Percentiles rank a stretch among this genome's conserved stretches.
These are phyloP conservation scores for Sclerotiophoma versabilis DNA, from an alignment of 2,329 filamentous ascomycete genomes.

Conservation along the genomic window DNA sequence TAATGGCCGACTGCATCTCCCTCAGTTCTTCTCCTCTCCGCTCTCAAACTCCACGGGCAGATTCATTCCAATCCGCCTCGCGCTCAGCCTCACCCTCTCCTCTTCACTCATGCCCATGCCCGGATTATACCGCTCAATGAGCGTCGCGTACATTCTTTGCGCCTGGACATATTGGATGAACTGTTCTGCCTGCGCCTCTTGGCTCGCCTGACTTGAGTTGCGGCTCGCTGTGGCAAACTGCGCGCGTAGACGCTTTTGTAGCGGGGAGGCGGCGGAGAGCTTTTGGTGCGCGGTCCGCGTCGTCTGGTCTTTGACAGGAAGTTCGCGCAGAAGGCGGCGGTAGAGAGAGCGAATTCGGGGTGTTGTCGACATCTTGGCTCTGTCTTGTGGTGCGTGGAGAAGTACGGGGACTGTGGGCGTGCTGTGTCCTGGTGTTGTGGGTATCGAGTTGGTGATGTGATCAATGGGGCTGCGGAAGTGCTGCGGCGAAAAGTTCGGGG, in stretches of 20 bases:
- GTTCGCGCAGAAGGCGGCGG: conserved; percentile 85
- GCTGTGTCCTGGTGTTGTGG: not conserved
- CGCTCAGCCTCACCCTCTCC: conserved; percentile 83
- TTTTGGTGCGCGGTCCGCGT: conserved; percentile 45
- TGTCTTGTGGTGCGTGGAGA: not conserved
- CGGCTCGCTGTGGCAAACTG: conserved; percentile 58
- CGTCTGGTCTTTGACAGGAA: conserved; percentile 62
- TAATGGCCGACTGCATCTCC: not conserved
- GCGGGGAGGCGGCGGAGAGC: conserved; percentile 66
- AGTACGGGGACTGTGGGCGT: not conserved
- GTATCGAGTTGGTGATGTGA: not conserved
- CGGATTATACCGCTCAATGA: conserved; percentile 92
- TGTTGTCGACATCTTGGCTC: conserved; percentile 49
- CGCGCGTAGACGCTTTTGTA: conserved; percentile 73
- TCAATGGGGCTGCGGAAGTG: conserved; percentile 4
- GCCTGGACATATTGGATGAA: conserved; percentile 80
- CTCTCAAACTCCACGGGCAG: conserved; percentile 71
- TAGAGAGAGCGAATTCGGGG: conserved; percentile 77
- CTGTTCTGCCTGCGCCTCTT: conserved; percentile 71
- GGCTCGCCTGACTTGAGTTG: conserved; percentile 18
- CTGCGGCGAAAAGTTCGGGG: conserved; percentile 18
- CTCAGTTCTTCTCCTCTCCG: conserved; percentile 6
- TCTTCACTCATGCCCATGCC: conserved; percentile 86
- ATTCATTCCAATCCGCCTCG: conserved; percentile 88
- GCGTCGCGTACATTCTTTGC: conserved; percentile 81